Evolutionary conservation across 352 stramenopile species (phyloP).

Genomic region (Globisporangium abappressorium): DNA sequence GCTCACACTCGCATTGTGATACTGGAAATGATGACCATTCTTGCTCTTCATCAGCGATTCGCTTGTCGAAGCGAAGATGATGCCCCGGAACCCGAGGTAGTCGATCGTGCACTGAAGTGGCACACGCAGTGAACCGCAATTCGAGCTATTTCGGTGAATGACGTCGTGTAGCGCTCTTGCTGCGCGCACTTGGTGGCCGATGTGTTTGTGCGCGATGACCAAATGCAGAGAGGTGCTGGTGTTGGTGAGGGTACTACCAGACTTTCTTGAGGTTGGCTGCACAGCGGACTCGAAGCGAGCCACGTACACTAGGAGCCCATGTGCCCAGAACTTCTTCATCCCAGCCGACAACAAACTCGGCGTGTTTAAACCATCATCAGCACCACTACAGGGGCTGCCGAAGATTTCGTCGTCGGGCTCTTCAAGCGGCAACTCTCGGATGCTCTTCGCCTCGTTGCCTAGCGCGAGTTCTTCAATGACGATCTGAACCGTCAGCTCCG

Average conservation of each 20-base stretch:
- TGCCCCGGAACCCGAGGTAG: constrained; percentile 50
- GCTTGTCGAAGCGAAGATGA: constrained; percentile 37
- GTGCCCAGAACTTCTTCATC: constrained; percentile 28
- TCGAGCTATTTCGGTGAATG: constrained; percentile 10
- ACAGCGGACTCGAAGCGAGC: not conserved
- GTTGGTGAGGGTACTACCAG: constrained; percentile 13
- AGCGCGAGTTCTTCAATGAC: constrained; percentile 40
- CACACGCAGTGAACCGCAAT: constrained; percentile 19
- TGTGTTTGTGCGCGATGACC: constrained; percentile 26
- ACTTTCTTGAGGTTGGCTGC: not conserved
- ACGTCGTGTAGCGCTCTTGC: constrained; percentile 31
- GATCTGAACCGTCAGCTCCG: constrained; percentile 26
- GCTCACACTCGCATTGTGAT: not conserved
- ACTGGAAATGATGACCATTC: not conserved
- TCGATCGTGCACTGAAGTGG: constrained; percentile 62
- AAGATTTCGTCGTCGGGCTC: not conserved
- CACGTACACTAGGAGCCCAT: constrained; percentile 42
- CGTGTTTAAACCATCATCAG: not conserved
- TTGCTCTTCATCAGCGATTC: not conserved
- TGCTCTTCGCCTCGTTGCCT: constrained; percentile 19
- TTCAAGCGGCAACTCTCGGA: not conserved
- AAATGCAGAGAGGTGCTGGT: not conserved
- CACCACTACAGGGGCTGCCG: not conserved
- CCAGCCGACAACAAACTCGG: not conserved
- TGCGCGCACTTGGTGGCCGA: constrained; percentile 53